These are phyloP conservation scores for Aspergillus tubingensis DNA, from an alignment of 2,329 filamentous ascomycete genomes.

Conservation along the genomic window DNA sequence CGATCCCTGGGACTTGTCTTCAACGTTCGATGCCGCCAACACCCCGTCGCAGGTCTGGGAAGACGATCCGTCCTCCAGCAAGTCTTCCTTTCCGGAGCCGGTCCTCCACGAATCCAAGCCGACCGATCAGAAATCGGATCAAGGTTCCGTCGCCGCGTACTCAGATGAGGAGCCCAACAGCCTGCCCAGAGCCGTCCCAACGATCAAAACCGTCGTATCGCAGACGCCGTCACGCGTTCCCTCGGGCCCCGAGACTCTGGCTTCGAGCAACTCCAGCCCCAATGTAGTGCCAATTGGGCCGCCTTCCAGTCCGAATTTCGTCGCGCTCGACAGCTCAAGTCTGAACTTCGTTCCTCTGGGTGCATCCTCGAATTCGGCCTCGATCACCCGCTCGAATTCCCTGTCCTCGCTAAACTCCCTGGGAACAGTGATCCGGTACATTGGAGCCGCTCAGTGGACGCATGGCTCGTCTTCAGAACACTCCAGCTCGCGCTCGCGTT, in stretches of 20 bases:
- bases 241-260: constrained; percentile 24
- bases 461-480: constrained; percentile 37
- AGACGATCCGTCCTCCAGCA: constrained; percentile 40
- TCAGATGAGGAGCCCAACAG: constrained; percentile 38
- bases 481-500: constrained; percentile 30
- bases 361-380: constrained; percentile 35
- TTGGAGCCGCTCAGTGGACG: constrained; percentile 36
- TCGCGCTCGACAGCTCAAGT: constrained; percentile 42
- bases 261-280: constrained; percentile 41
- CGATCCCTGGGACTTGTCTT: constrained; percentile 40
- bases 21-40: constrained; percentile 38
- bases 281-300: constrained; percentile 42
- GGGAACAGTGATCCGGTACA: constrained; percentile 44
- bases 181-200: constrained; percentile 35
- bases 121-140: constrained; percentile 21
- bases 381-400: constrained; percentile 40
- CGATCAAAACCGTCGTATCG: constrained; percentile 41
- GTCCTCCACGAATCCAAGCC: constrained; percentile 26
- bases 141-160: constrained; percentile 27
- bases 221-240: constrained; percentile 33
- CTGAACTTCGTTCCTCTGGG: constrained; percentile 39
- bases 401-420: constrained; percentile 44
- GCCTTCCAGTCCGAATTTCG: constrained; percentile 44
- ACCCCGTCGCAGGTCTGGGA: constrained; percentile 43
- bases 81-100: constrained; percentile 37